These are phyloP conservation scores for Chromera velia DNA, from an alignment of 73 alveolate genomes.

Conservation along the genomic window DNA sequence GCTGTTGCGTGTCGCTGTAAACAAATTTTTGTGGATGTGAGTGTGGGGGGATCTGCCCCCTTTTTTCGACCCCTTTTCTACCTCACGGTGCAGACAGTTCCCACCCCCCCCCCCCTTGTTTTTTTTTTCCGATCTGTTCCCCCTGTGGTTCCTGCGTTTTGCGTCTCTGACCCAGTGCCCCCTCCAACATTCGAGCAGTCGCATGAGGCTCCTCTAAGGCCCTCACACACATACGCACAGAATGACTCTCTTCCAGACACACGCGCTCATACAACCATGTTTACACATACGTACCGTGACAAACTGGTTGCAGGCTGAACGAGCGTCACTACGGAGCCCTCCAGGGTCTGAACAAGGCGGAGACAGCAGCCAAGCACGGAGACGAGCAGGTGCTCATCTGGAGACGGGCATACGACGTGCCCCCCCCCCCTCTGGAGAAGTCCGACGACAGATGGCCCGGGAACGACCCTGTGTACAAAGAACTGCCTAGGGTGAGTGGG, in stretches of 20 bases:
- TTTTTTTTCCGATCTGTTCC: neutral
- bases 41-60: too few relatives aligned
- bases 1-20: too few relatives aligned
- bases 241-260: too few relatives aligned
- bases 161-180: neutral
- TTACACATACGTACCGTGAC: too few relatives aligned
- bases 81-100: neutral
- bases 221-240: too few relatives aligned
- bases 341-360: slow-evolving; percentile 89
- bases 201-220: too few relatives aligned
- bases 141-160: neutral
- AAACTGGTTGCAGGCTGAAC: slow-evolving; percentile 84
- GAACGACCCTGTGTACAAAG: slow-evolving; percentile 55
- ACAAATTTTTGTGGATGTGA: too few relatives aligned
- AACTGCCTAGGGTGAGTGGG: slow-evolving; percentile 62
- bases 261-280: too few relatives aligned
- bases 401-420: slow-evolving; percentile 85
- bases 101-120: neutral
- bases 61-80: too few relatives aligned
- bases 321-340: slow-evolving; percentile 95
- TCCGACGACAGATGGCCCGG: slow-evolving; percentile 67
- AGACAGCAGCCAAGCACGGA: slow-evolving; percentile 88
- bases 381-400: slow-evolving; percentile 48
- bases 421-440: slow-evolving; percentile 82
- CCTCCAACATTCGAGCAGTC: too few relatives aligned